These are phyloP conservation scores for Cyberlindnera euphorbiiphila DNA, from an alignment of 805 yeast species.

Conservation along the genomic window DNA sequence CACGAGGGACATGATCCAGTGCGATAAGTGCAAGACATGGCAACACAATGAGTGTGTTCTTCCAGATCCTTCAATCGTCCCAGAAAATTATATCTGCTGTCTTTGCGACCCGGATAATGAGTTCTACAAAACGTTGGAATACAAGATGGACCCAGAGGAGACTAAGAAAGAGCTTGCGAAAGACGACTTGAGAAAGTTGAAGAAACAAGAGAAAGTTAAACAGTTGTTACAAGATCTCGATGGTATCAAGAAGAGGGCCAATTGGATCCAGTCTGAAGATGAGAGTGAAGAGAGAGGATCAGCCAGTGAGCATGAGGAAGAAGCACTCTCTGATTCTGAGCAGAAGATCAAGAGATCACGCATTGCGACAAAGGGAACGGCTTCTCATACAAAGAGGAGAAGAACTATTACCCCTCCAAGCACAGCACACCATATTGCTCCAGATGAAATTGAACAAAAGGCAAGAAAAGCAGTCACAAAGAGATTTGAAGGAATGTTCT, in stretches of 20 bases:
- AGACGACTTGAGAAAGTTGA: slow-evolving; percentile 10
- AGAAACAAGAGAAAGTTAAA: slow-evolving; percentile 8
- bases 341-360: background rate
- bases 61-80: slow-evolving; percentile 35
- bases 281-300: slow-evolving; percentile 14
- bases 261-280: slow-evolving; percentile 7
- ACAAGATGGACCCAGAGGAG: slow-evolving; percentile 28
- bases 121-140: slow-evolving; percentile 32
- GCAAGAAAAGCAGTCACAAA: slow-evolving; percentile 38
- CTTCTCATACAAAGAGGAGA: slow-evolving; percentile 8
- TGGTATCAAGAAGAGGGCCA: slow-evolving; percentile 8
- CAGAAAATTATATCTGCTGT: slow-evolving; percentile 50
- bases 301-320: slow-evolving; percentile 3
- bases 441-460: slow-evolving; percentile 18
- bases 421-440: slow-evolving; percentile 1
- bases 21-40: slow-evolving; percentile 67
- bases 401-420: slow-evolving; percentile 5
- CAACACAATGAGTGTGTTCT: slow-evolving; percentile 67
- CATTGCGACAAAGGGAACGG: background rate
- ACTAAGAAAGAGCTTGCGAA: slow-evolving; percentile 14
- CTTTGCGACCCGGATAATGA: slow-evolving; percentile 41
- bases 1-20: slow-evolving; percentile 53
- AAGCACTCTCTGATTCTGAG: slow-evolving; percentile 1
- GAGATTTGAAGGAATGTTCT: slow-evolving; percentile 49
- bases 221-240: slow-evolving; percentile 10